Conservation (phyloP, 495 filamentous ascomycete species). For the Penicillium waksmanii region DNA sequence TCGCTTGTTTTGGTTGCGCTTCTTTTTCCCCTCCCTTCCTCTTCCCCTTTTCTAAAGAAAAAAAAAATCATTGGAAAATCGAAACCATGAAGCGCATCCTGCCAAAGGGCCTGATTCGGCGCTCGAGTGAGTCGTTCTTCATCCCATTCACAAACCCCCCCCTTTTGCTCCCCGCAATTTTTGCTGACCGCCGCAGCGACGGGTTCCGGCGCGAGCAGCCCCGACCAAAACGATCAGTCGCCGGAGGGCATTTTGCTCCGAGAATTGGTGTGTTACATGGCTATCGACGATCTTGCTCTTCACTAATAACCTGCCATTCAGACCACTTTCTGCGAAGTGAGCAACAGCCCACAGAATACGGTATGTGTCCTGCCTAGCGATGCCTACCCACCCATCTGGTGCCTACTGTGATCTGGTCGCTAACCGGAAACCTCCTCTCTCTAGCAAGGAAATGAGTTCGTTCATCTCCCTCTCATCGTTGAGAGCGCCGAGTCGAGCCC, state of each 20-base stretch:
- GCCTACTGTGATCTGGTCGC: neutral
- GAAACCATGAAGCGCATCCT: constrained; percentile 47
- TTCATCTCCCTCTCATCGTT: constrained; percentile 93
- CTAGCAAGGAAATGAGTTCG: constrained; percentile 78
- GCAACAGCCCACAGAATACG: constrained; percentile 60
- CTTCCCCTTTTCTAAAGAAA: neutral
- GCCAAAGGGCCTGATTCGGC: constrained; percentile 34
- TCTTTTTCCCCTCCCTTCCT: constrained; percentile 1
- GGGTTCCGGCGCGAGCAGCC: constrained; percentile 1
- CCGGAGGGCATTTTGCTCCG: constrained; percentile 9
- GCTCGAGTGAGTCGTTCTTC: constrained; percentile 21
- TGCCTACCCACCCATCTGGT: neutral
- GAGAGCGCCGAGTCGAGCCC: constrained; percentile 93
- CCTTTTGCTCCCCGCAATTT: neutral
- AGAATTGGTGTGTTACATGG: constrained; percentile 8
- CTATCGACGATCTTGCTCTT: neutral
- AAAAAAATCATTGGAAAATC: neutral
- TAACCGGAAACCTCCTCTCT: constrained; percentile 9
- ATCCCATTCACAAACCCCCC: neutral
- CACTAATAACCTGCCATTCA: constrained; percentile 30
- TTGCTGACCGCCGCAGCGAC: constrained; percentile 9
- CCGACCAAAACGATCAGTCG: constrained; percentile 10
- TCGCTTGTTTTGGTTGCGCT: constrained; percentile 3
- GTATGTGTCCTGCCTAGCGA: constrained; percentile 44
- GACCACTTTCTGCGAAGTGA: constrained; percentile 80